Base-by-base conservation (phyloP, 2,329 filamentous ascomycete genomes). In the Aspergillus flavus region DNA sequence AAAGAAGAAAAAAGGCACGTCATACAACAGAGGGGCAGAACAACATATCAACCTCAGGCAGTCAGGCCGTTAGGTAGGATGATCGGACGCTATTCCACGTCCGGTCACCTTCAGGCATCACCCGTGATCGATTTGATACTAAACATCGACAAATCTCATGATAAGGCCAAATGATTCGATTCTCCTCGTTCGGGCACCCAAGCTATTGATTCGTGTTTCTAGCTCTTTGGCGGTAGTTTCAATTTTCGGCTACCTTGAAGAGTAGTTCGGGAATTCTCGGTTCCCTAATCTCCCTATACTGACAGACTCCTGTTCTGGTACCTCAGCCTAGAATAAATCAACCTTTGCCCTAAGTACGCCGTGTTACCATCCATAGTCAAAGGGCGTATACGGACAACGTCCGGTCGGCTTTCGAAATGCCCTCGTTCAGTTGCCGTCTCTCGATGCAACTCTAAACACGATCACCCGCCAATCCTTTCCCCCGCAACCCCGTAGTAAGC, bases 1-100 rank as follows among this genome's bases (percentile, higher is more conserved):
- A 41, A 41, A 61, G 30, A 64, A 45, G 39, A 30, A 57, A 34
- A 53, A 32, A 32, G 50, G 14, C 26, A 54, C 52, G 52, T 54
- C 52, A 54, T 54, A 54, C 28, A 54, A 36, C 52, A n/a, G 52
- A 54, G 52, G 52, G 52, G 52, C 52, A 54, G 19, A 28, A 50
- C 23, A 16, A 28, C 16, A n/a, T 11, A 2, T 3, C 6, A 19
- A 19, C 52, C 32, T 55, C 36, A 55, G 52, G 52, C 52, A 39
- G 52, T 55, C 52, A 55, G 52, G 52, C 52, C n/a, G 52, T 55
- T 21, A 55, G 52, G 52, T 54, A 34, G n/a, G 14, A 14, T 14
- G 52, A 55, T 16, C 52, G 23, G 34, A 39, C 32, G 52, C 52
- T 55, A 55, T 36, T 26, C 32, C 52, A 16, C 23, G 52, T 55